Evolutionary conservation across 2,329 filamentous ascomycete species (phyloP), one percentile per base, ranked within the genome.

Genomic region (Akanthomyces muscarius): DNA sequence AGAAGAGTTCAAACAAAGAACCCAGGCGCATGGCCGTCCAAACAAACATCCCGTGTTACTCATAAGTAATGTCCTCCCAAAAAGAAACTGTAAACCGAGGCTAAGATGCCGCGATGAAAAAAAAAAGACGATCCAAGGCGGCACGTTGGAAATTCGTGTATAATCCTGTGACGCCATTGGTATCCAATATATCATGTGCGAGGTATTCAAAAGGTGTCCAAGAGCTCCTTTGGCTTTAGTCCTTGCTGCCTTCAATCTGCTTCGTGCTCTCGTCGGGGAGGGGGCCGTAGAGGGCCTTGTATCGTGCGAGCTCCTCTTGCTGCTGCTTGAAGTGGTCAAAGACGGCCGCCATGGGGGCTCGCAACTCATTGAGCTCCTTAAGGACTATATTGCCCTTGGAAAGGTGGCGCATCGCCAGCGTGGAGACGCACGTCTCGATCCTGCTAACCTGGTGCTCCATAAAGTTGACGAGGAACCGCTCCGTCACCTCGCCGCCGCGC

Each of bases 381-480:
- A 91, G 82, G 1, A 75, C 74, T 47, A 81, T 84, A 69, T 89
- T 85, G 14, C 92, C 91, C 41, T 84, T 83, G 68, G 91, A 85
- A 74, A 96, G 84, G 74, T 96, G 89, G 55, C 94, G 89, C 69
- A 97, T 80, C 14, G 86, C 81, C 57, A 97, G 83, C 0, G 91
- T 92, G 38, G 89, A 90, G 68, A 93, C 84, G 72, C 91, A 95
- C 58, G 91, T 89, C 92, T 99, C 95, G 73, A 99, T 96, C 71
- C 95, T 87, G 73, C 90, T 93, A 69, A 99, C 90, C 82, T 97
- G 92, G 73, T 98, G 93, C 73, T 96, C 93, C 74, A 98, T 84
- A 71, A 99, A 92, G 71, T 91, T 92, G 62, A 96, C 78, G 75
- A 98, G 79, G 75, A 96, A 94, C 60, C 86, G 83, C 80, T 98